Percentiles rank a stretch among this genome's conserved stretches.
These are phyloP conservation scores for Suillus paluster DNA, from an alignment of 768 basidiomycete genomes.

Conservation along the genomic window DNA sequence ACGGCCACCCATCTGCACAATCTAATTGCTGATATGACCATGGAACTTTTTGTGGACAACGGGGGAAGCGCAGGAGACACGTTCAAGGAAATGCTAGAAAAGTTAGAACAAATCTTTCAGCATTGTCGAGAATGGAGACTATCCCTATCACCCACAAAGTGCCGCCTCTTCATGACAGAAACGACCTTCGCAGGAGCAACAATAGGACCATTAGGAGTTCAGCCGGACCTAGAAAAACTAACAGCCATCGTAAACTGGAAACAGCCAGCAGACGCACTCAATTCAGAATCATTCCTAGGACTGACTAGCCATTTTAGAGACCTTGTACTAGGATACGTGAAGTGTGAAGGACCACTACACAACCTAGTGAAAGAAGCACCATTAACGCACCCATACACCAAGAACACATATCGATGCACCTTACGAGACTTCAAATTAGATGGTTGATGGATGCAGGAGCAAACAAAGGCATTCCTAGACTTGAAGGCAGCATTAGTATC, in stretches of 20 bases:
- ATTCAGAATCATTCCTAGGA: conserved; percentile 41
- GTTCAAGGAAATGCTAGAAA: conserved; percentile 32
- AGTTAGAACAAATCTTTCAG: conserved; percentile 30
- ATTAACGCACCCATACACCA: conserved; percentile 18
- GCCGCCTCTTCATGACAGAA: neutral
- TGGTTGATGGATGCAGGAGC: too few relatives aligned
- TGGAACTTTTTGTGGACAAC: conserved; percentile 48
- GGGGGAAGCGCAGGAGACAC: conserved; percentile 35
- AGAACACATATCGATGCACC: conserved; percentile 23
- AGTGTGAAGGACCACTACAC: conserved; percentile 34
- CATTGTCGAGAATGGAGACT: conserved; percentile 31
- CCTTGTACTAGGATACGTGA: conserved; percentile 39
- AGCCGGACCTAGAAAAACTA: conserved; percentile 41
- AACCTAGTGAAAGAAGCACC: conserved; percentile 28
- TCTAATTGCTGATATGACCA: conserved; percentile 20
- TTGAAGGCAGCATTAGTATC: conserved; percentile 38
- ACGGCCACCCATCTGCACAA: conserved; percentile 30
- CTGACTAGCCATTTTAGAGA: conserved; percentile 40
- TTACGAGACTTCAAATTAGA: conserved; percentile 15
- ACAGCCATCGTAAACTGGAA: conserved; percentile 42
- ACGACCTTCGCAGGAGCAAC: conserved; percentile 38
- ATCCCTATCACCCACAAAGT: conserved; percentile 23
- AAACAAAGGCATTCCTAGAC: conserved; percentile 30
- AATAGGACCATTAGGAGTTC: conserved; percentile 39
- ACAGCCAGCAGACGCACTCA: conserved; percentile 28